phyloP scores from a whole-genome alignment of 371 early-diverging fungal species.

The Mortierella sp. region DNA sequence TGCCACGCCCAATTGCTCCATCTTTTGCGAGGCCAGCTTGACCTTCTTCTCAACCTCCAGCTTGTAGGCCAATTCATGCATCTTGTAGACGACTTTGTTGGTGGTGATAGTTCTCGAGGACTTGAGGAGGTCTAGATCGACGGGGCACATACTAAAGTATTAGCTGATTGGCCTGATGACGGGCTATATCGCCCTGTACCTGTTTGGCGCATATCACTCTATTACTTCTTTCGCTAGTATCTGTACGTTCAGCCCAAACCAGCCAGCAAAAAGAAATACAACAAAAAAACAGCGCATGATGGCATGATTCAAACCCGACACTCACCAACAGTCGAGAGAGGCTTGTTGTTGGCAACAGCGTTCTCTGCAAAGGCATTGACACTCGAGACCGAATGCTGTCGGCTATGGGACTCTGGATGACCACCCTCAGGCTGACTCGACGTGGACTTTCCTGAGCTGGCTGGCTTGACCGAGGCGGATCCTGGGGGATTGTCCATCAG shows the following conservation, averaged over 20 bases:
- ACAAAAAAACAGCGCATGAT: not conserved
- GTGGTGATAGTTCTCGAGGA: slow-evolving; percentile 81
- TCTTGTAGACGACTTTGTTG: slow-evolving; percentile 87
- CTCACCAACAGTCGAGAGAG: slow-evolving; percentile 52
- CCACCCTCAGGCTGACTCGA: slow-evolving; percentile 10
- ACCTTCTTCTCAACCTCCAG: slow-evolving; percentile 91
- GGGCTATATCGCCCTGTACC: not conserved
- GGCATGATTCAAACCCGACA: not conserved
- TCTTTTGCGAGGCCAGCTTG: slow-evolving; percentile 71
- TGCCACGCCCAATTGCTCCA: slow-evolving; percentile 65
- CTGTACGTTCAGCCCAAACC: not conserved
- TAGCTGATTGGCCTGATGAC: not conserved
- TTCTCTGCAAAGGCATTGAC: slow-evolving; percentile 12
- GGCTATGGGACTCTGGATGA: slow-evolving; percentile 11
- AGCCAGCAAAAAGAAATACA: slow-evolving; percentile 8
- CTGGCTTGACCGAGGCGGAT: slow-evolving; percentile 1
- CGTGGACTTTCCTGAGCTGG: slow-evolving; percentile 8
- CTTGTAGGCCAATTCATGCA: slow-evolving; percentile 86
- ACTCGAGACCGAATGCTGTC: slow-evolving; percentile 29
- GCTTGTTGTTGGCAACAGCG: slow-evolving; percentile 17
- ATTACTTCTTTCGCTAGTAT: not conserved
- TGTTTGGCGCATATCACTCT: too few species aligned
- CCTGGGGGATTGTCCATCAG: slow-evolving; percentile 17
- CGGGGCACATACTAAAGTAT: slow-evolving; percentile 1
- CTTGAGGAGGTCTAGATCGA: slow-evolving; percentile 69